A percentile compares a stretch with the other conserved stretches of the same genome.
Evolutionary conservation across 768 basidiomycete genomes (phyloP).

Genomic region (Tulasnella sp.): DNA sequence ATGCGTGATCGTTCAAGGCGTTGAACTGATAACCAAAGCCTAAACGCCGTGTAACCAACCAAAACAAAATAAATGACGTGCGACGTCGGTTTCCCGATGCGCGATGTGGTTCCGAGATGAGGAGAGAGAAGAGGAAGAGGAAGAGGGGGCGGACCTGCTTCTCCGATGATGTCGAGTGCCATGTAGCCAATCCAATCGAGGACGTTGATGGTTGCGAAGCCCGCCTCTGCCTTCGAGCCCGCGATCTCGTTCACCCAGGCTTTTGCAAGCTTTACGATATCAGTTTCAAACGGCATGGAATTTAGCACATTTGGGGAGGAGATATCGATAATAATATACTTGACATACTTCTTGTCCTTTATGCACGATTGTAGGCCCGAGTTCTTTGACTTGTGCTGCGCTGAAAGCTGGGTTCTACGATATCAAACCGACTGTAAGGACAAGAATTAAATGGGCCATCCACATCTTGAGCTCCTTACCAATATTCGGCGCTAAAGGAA

Average conservation of each 20-base stretch:
- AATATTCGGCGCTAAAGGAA: not conserved
- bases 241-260: too few species aligned
- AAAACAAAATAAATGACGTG: too few species aligned
- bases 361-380: slow-evolving; percentile 45
- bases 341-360: slow-evolving; percentile 41
- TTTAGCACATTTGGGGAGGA: too few species aligned
- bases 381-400: slow-evolving; percentile 42
- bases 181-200: slow-evolving; percentile 9
- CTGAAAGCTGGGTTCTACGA: slow-evolving; percentile 1
- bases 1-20: slow-evolving; percentile 20
- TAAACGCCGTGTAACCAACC: slow-evolving; percentile 10
- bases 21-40: slow-evolving; percentile 31
- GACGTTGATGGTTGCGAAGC: slow-evolving; percentile 6
- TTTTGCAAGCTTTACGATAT: too few species aligned
- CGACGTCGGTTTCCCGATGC: too few species aligned
- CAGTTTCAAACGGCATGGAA: too few species aligned
- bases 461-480: not conserved
- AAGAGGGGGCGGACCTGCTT: slow-evolving; percentile 17
- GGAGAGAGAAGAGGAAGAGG: not conserved
- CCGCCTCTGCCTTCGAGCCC: not conserved
- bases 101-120: too few species aligned
- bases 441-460: not conserved
- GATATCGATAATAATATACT: too few species aligned
- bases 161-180: slow-evolving; percentile 22
- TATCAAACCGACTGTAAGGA: not conserved